Conservation (phyloP, 179 eudicot genomes). For the Actinidia arguta region DNA sequence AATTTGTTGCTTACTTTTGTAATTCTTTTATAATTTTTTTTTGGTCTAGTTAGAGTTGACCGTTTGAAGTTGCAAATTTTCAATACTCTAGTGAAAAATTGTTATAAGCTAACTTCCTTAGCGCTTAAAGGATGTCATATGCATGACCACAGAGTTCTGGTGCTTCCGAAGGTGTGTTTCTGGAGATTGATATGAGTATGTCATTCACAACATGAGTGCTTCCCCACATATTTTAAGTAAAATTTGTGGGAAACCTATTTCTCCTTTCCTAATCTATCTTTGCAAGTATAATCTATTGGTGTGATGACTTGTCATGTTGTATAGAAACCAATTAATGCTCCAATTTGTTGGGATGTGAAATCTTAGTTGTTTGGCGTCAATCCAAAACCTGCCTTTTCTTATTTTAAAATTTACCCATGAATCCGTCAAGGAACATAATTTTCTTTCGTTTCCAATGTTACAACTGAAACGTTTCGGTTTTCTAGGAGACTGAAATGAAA, state of each 20-base stretch:
- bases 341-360: background rate
- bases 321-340: background rate
- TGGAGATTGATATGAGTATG: background rate
- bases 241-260: background rate
- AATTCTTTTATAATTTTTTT: background rate
- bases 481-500: too few species aligned
- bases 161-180: conserved; percentile 55
- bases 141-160: conserved; percentile 51
- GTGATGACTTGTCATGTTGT: background rate
- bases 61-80: conserved; percentile 57
- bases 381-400: background rate
- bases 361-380: background rate
- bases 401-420: too few species aligned
- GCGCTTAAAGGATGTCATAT: conserved; percentile 67
- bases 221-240: too few species aligned
- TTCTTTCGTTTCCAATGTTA: too few species aligned
- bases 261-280: background rate
- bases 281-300: background rate
- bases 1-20: conserved; percentile 13
- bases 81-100: conserved; percentile 55
- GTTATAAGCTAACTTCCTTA: conserved; percentile 54
- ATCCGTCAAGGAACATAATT: too few species aligned
- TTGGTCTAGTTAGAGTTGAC: conserved; percentile 62
- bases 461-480: too few species aligned
- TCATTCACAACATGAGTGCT: background rate